A percentile compares a stretch with the other conserved stretches of the same genome.
Evolutionary conservation across 148 eudicot genomes (phyloP).

Genomic region (Rhododendron kiyosumense): DNA sequence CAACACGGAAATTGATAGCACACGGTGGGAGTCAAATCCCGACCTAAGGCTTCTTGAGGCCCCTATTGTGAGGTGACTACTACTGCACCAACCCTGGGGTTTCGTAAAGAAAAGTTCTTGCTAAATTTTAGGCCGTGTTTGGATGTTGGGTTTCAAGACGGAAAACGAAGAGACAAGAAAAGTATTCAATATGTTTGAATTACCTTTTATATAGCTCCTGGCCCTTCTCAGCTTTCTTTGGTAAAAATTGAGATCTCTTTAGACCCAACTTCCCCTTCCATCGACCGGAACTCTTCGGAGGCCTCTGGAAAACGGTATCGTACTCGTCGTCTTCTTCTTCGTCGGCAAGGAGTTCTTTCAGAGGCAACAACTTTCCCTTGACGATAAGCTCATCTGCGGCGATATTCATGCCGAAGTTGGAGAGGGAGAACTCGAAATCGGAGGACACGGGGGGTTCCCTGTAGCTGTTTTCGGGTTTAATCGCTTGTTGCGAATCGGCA

Average conservation of each 20-base stretch:
- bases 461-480: slow-evolving; percentile 25
- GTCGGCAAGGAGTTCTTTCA: slow-evolving; percentile 34
- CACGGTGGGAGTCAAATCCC: neutral
- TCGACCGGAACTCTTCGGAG: slow-evolving; percentile 17
- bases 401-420: slow-evolving; percentile 15
- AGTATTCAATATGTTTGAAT: neutral
- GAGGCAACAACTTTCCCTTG: slow-evolving; percentile 31
- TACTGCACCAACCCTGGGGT: neutral
- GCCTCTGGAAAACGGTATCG: slow-evolving; percentile 20
- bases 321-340: slow-evolving; percentile 19
- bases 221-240: slow-evolving; percentile 17
- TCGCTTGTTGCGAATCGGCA: slow-evolving; percentile 27
- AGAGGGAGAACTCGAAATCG: slow-evolving; percentile 40
- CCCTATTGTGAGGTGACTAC: neutral
- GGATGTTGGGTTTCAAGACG: neutral
- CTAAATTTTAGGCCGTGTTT: neutral
- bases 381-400: slow-evolving; percentile 34
- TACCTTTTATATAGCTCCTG: slow-evolving; percentile 10
- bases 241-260: slow-evolving; percentile 21
- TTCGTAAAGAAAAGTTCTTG: neutral
- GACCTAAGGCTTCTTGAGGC: neutral
- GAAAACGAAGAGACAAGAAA: neutral
- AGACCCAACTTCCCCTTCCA: slow-evolving; percentile 35
- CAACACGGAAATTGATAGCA: neutral
- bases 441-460: slow-evolving; percentile 47